Evolutionary conservation across 2,329 filamentous ascomycete species (phyloP), one percentile per base, ranked within the genome.

Genomic region (Fusarium fujikuroi): DNA sequence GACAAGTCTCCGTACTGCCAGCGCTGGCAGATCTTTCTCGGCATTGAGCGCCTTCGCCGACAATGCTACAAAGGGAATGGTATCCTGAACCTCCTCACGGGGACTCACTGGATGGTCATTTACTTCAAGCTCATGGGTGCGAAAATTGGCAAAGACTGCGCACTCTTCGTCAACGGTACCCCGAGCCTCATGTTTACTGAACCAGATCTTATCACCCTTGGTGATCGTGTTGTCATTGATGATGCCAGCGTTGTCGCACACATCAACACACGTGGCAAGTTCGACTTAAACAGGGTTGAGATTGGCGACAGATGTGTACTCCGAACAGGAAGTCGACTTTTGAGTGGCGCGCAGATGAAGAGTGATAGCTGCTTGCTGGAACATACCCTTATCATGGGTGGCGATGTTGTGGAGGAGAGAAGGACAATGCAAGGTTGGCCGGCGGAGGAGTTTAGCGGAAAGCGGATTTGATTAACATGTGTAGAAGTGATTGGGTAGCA

Each of bases 21-120:
- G 4, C 63, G 64, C 2, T 67, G 64, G 64, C 64, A 67, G 39
- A 67, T 67, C 53, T 67, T 67, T 18, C 64, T 67, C 2, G 39
- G 52, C 1, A 52, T 67, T 11, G 64, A 67, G 12, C 64, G 63
- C 0, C 52, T 67, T 1, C 44, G 64, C 11, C 36, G 64, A 10
- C 16, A 28, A 0, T 67, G 62, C n/a, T 67, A 67, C 18, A 40
- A 34, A 1, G 44, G 63, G 9, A 67, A 67, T 2, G 63, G 64
- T 0, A 60, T 67, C 0, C 64, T 67, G 0, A 47, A 50, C 1
- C 28, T 67, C 0, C 23, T 67, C 0, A 67, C 64, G 0, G 64
- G 64, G 2, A 67, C 64, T 0, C 19, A 42, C 0, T 67, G 64
- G 64, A 67, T 67, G 11, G 64, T 61, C 1, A 40, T 52, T 0